Base-by-base conservation (phyloP, 352 stramenopile species). In the Phytophthora podocarpi region DNA sequence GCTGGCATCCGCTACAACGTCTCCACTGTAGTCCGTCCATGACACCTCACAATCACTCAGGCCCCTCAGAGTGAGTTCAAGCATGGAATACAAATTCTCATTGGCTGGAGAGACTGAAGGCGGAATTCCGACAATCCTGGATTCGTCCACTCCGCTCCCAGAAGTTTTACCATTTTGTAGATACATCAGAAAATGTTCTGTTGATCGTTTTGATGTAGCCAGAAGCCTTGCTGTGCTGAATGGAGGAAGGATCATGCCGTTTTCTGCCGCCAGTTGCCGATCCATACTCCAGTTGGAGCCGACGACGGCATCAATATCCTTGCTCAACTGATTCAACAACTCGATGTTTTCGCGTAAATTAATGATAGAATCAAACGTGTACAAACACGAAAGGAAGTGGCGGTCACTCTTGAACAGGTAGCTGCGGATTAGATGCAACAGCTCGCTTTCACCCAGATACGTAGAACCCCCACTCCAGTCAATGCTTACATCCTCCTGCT, bases 141-240 rank as follows among this genome's bases (percentile, higher is more conserved):
- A 36, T 11, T 51, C 59, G 11, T 67, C 41, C 3, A 56, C 12
- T 30, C 40, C 35, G 6, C 26, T 55, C 9, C 32, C 12, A 57
- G 41, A 48, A 12, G 60, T 30, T 16, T 53, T 60, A 5, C 56
- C 67, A 51, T 66, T 71, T 45, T 95, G 81, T 21, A 96, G 47
- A 66, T 94, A 95, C 80, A 96, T 93, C 16, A 96, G 51, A 35
- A 94, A 96, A 56, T 90, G 84, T 21, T 95, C 85, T 15, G 80
- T 88, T 15, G 77, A 85, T 23, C 83, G 54, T 30, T 79, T 89
- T 7, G 85, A 82, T 16, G 74, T 79, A 12, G 80, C 78, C 9
- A 96, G 47, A 20, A 96, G 63, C 20, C 87, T 78, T 8, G 86
- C 80, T 3, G 87, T 93, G 46, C 87, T 96, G 46, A 96, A 96